These are phyloP conservation scores for Batkoa obscura DNA, from an alignment of 371 early-diverging fungal species.

Conservation along the genomic window DNA sequence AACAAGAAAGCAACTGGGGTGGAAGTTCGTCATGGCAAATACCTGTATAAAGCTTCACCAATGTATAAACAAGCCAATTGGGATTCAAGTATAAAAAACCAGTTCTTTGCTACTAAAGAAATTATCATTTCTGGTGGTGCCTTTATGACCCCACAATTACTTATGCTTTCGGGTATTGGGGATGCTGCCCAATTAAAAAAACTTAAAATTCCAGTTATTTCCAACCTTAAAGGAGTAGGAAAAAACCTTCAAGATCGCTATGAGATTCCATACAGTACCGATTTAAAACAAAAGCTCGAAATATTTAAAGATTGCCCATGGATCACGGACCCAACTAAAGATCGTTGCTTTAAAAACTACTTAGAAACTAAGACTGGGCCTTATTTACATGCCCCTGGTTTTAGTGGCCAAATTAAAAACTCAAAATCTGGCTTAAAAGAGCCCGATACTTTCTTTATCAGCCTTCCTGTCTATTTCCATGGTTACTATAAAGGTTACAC, in stretches of 20 bases:
- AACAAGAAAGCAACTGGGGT: not conserved
- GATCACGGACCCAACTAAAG: not conserved
- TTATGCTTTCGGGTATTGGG: constrained; percentile 14
- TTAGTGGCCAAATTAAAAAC: not conserved
- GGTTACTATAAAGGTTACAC: constrained; percentile 3
- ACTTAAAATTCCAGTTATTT: not conserved
- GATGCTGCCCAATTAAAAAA: not conserved
- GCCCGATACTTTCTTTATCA: constrained; percentile 3
- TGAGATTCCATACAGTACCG: not conserved
- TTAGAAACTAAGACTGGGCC: not conserved
- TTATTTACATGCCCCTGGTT: not conserved
- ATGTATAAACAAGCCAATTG: not conserved
- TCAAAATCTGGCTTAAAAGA: not conserved
- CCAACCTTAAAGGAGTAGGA: not conserved
- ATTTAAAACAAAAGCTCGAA: not conserved
- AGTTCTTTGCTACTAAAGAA: constrained; percentile 12
- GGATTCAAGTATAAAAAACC: not conserved
- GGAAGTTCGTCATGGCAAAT: not conserved
- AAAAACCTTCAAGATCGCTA: constrained; percentile 1
- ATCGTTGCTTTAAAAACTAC: constrained; percentile 3
- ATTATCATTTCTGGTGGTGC: constrained; percentile 13
- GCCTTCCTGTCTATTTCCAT: not conserved
- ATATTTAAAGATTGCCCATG: not conserved
- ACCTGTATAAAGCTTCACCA: not conserved
- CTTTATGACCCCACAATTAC: constrained; percentile 11